A percentile compares a stretch with the other conserved stretches of the same genome.
phyloP scores from a whole-genome alignment of 2,329 filamentous ascomycete genomes.

The Bipolaris cookei region DNA sequence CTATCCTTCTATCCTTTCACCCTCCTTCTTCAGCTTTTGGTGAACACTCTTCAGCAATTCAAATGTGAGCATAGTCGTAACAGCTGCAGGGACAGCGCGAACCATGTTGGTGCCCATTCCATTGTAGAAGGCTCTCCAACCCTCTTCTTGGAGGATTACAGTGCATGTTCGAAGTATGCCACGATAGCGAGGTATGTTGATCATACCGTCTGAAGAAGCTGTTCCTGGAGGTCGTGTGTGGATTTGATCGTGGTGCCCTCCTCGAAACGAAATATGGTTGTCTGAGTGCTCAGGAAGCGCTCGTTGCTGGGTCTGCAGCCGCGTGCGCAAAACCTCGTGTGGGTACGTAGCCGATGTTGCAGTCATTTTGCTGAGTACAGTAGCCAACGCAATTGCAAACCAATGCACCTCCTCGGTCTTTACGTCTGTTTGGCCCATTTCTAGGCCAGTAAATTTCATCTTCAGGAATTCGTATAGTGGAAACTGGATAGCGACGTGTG shows the following conservation, averaged over 20 bases:
- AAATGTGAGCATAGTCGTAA: slow-evolving; percentile 97
- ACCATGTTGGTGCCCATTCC: slow-evolving; percentile 98
- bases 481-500: slow-evolving; percentile 96
- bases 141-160: slow-evolving; percentile 87
- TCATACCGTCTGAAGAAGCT: slow-evolving; percentile 64
- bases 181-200: slow-evolving; percentile 66
- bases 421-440: slow-evolving; percentile 74
- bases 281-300: slow-evolving; percentile 57
- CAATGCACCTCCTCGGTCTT: slow-evolving; percentile 71
- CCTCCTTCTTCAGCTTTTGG: slow-evolving; percentile 61
- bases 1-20: slow-evolving; percentile 39
- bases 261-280: slow-evolving; percentile 59
- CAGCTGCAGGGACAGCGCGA: slow-evolving; percentile 90
- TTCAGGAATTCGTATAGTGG: slow-evolving; percentile 95
- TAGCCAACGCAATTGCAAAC: slow-evolving; percentile 83
- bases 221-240: slow-evolving; percentile 53
- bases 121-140: slow-evolving; percentile 95
- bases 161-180: slow-evolving; percentile 82
- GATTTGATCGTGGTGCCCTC: slow-evolving; percentile 47
- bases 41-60: slow-evolving; percentile 71
- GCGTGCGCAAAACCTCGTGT: slow-evolving; percentile 92
- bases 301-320: slow-evolving; percentile 90
- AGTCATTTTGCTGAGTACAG: slow-evolving; percentile 90
- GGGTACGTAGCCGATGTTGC: slow-evolving; percentile 96
- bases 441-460: slow-evolving; percentile 84